phyloP scores from a whole-genome alignment of 345 rosid genomes.

The Bretschneidera sinensis region DNA sequence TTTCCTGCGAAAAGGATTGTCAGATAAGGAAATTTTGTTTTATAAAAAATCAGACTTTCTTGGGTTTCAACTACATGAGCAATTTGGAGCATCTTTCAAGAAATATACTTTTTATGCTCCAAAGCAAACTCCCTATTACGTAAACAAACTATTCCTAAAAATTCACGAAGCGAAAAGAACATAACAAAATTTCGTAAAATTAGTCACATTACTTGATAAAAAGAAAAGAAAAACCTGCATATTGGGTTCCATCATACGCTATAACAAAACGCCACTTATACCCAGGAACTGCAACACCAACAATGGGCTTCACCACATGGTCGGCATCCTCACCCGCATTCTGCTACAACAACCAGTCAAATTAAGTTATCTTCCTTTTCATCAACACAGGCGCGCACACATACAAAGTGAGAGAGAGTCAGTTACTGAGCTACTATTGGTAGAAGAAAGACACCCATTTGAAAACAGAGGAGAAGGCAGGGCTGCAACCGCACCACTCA shows the following conservation, averaged over 20 bases:
- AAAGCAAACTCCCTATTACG: no score
- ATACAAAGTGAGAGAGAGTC: slow-evolving; percentile 2
- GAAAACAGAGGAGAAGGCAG: slow-evolving; percentile 30
- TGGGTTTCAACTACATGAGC: no score
- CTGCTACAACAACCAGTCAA: slow-evolving; percentile 12
- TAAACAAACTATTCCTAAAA: no score
- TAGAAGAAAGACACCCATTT: slow-evolving; percentile 22
- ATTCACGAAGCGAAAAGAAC: neutral
- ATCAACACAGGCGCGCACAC: neutral
- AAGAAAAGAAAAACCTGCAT: slow-evolving; percentile 42
- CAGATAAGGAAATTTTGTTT: no score
- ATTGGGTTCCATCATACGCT: slow-evolving; percentile 76
- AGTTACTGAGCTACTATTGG: slow-evolving; percentile 19
- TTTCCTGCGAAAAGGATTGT: no score
- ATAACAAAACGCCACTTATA: slow-evolving; percentile 83
- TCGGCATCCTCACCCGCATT: slow-evolving; percentile 12
- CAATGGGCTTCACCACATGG: slow-evolving; percentile 22
- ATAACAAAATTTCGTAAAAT: no score
- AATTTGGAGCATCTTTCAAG: no score
- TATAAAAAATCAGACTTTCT: no score
- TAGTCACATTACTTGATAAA: no score
- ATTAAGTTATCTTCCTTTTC: neutral
- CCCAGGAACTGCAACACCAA: slow-evolving; percentile 15
- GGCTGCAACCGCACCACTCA: slow-evolving; percentile 33
- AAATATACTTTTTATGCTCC: no score